These are phyloP conservation scores for Kwoniella sp. DNA, from an alignment of 768 basidiomycete genomes.

Conservation along the genomic window DNA sequence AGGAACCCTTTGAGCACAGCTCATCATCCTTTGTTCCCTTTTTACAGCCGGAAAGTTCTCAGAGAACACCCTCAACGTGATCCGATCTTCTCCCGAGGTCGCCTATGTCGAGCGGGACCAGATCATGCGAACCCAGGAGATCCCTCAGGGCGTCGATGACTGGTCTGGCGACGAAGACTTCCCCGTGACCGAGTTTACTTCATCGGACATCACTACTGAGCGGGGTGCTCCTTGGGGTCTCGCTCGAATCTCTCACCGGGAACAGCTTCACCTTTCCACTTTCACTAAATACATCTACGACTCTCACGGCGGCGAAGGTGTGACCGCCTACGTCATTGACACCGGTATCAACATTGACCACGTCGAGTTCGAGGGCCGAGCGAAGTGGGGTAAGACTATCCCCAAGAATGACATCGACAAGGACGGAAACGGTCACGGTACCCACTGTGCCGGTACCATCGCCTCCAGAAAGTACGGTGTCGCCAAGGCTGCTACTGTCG, in stretches of 20 bases:
- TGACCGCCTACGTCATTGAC: conserved; percentile 72
- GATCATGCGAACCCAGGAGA: conserved; percentile 74
- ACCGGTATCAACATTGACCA: conserved; percentile 77
- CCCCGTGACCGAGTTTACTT: conserved; percentile 26
- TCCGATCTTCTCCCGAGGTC: conserved; percentile 84
- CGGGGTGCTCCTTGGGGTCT: conserved; percentile 69
- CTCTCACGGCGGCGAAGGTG: conserved; percentile 77
- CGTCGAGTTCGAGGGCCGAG: conserved; percentile 74
- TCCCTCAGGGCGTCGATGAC: conserved; percentile 53
- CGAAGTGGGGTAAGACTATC: conserved; percentile 86
- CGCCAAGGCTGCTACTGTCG: conserved; percentile 79
- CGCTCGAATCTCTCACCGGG: conserved; percentile 88
- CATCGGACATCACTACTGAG: conserved; percentile 35
- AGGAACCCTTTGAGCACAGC: too few species aligned
- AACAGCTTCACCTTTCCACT: conserved; percentile 72
- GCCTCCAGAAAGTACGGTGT: conserved; percentile 93
- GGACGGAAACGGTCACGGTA: conserved; percentile 93
- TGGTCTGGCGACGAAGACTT: conserved; percentile 11
- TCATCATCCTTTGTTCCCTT: neutral
- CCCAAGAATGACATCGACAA: conserved; percentile 78
- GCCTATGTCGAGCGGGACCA: conserved; percentile 92
- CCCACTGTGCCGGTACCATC: conserved; percentile 94
- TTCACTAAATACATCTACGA: conserved; percentile 82
- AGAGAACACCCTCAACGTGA: conserved; percentile 67
- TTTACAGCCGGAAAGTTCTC: conserved; percentile 71